Percentiles rank a stretch among this genome's conserved stretches.
phyloP scores from a whole-genome alignment of 495 filamentous ascomycete genomes.

The Xylaria bambusicola region DNA sequence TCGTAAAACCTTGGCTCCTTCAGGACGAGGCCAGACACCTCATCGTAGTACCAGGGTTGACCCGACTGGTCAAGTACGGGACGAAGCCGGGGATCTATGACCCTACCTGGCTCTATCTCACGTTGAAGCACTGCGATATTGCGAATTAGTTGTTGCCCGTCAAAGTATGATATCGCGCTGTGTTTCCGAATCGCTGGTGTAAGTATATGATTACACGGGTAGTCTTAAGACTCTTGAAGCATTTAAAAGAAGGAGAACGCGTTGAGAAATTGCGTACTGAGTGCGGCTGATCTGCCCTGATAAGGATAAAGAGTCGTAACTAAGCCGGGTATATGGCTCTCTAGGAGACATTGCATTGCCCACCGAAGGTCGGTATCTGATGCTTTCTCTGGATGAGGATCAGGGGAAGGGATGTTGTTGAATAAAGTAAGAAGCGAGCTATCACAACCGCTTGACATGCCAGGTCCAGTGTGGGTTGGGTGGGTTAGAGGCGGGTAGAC shows the following conservation, averaged over 20 bases:
- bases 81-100: constrained; percentile 74
- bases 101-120: constrained; percentile 64
- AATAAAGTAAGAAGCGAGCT: constrained; percentile 80
- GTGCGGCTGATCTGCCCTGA: constrained; percentile 77
- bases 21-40: constrained; percentile 61
- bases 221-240: not conserved
- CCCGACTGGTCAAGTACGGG: constrained; percentile 59
- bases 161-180: not conserved
- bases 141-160: not conserved
- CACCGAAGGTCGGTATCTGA: constrained; percentile 56
- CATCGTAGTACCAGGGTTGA: constrained; percentile 68
- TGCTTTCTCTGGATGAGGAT: constrained; percentile 55
- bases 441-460: constrained; percentile 37
- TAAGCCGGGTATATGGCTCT: constrained; percentile 58
- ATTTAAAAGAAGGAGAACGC: not conserved
- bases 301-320: constrained; percentile 72
- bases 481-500: constrained; percentile 3
- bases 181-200: not conserved
- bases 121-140: constrained; percentile 71
- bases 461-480: not conserved
- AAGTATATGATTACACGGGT: not conserved
- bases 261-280: not conserved
- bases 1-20: constrained; percentile 71
- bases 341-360: constrained; percentile 65
- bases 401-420: constrained; percentile 77